Evolutionary conservation across 768 basidiomycete genomes (phyloP).

Genomic region (Lentinula lateritia): DNA sequence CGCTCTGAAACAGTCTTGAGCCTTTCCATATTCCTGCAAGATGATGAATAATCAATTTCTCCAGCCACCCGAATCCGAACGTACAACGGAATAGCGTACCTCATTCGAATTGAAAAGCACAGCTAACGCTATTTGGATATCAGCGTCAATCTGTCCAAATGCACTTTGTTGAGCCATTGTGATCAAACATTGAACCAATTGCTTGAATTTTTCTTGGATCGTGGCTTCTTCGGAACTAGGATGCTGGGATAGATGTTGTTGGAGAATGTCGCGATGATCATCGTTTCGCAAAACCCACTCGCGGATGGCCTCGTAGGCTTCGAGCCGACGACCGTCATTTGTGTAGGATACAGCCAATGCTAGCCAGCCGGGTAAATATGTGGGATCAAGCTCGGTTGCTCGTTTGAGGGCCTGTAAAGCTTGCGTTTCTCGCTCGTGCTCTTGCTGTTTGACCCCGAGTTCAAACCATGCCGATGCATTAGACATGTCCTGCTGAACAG

Average conservation of each 20-base stretch:
- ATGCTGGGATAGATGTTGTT: constrained; percentile 28
- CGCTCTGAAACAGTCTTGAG: constrained; percentile 89
- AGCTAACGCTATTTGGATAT: constrained; percentile 92
- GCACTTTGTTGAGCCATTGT: constrained; percentile 63
- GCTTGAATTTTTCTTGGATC: constrained; percentile 35
- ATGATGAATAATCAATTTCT: neutral
- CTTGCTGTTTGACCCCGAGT: constrained; percentile 95
- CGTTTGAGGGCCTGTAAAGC: constrained; percentile 82
- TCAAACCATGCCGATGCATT: constrained; percentile 81
- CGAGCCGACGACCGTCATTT: constrained; percentile 75
- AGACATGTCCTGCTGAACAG: constrained; percentile 70
- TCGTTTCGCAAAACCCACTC: constrained; percentile 73
- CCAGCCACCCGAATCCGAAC: neutral
- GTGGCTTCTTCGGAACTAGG: constrained; percentile 22
- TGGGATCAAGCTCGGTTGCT: constrained; percentile 76
- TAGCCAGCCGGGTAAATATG: constrained; percentile 77
- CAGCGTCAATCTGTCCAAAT: constrained; percentile 73
- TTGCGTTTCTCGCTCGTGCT: constrained; percentile 91
- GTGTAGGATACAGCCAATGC: constrained; percentile 88
- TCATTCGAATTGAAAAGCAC: constrained; percentile 91
- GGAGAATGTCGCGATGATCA: constrained; percentile 44
- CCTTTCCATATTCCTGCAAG: constrained; percentile 79
- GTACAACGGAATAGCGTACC: constrained; percentile 33
- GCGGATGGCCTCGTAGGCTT: constrained; percentile 76
- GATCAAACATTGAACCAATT: constrained; percentile 75